Evolutionary conservation across 2,329 filamentous ascomycete genomes (phyloP).

Genomic region (Penicillium crustosum): DNA sequence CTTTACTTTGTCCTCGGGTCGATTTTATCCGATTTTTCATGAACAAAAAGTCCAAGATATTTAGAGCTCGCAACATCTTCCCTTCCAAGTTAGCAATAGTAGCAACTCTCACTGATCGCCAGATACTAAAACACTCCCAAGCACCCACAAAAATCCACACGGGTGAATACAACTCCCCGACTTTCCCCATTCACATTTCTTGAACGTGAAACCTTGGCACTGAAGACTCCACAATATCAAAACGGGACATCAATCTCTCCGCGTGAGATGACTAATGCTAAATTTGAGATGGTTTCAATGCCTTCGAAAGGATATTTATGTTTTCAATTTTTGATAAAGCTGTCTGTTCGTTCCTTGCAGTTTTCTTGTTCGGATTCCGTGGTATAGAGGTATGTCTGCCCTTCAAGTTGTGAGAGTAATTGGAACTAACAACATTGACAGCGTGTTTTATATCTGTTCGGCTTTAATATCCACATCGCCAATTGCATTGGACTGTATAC

Average conservation of each 20-base stretch:
- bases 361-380: not conserved
- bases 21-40: not conserved
- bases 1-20: not conserved
- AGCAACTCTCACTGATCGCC: too few relatives aligned
- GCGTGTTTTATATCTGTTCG: not conserved
- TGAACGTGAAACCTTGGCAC: not conserved
- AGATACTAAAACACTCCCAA: not conserved
- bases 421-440: not conserved
- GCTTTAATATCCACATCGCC: not conserved
- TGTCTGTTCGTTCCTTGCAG: not conserved
- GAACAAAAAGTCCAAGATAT: not conserved
- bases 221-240: not conserved
- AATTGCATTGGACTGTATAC: not conserved
- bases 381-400: not conserved
- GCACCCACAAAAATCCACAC: not conserved
- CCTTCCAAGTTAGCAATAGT: not conserved
- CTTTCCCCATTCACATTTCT: not conserved
- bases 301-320: not conserved
- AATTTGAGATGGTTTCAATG: too few relatives aligned
- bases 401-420: not conserved
- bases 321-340: not conserved
- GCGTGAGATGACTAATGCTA: slow-evolving; percentile 5
- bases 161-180: slow-evolving; percentile 6
- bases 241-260: slow-evolving; percentile 17
- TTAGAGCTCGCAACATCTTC: not conserved